Base-by-base conservation (phyloP, 768 basidiomycete genomes). In the Lactarius deliciosus region DNA sequence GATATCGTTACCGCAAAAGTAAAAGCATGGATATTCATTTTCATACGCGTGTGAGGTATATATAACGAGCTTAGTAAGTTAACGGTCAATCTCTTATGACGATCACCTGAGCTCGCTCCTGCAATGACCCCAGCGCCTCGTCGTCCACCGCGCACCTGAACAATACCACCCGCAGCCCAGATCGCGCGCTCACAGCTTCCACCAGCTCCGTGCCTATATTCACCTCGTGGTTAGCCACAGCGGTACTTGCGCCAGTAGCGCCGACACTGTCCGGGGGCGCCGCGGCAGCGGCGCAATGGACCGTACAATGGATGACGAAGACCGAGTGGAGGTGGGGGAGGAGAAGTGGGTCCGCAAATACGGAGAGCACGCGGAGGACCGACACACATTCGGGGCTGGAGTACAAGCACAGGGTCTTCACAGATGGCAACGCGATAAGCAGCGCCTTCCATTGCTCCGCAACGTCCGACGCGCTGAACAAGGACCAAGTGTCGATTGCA, bases 101-200 rank as follows among this genome's bases (percentile, higher is more conserved):
- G 11, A 3, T 11, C 10, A 66, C 61, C 16, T 36, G 65, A 28
- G 22, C 56, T 40, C 41, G 9, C 32, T 63, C 54, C 45, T 61
- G 30, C 25, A 66, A 18, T n/a, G 53, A 32, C 6, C 58, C 61
- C 38, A 66, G 18, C 5, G n/a, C 47, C 10, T 40, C 61, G 10
- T 8, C 56, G 28, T 66, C 65, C 22, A 67, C 57, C n/a, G 5
- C 22, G 47, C 66, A 66, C 6, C 61, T 41, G 40, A 63, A 11
- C 6, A 63, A 41, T 16, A 67, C 34, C 22, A 67, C 66, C 32
- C 45, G 61, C 11, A 67, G 6, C 28, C 61, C 57, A 30, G 25
- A 18, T 50, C 66, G 50, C 22, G 15, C 16, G 10, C 57, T 30
- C 7, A 63, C 57, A 5, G 63, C n/a, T 1, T n/a, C 57, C 50